Conservation (phyloP, 2,329 filamentous ascomycete species). For the Colletotrichum cuscutae region DNA sequence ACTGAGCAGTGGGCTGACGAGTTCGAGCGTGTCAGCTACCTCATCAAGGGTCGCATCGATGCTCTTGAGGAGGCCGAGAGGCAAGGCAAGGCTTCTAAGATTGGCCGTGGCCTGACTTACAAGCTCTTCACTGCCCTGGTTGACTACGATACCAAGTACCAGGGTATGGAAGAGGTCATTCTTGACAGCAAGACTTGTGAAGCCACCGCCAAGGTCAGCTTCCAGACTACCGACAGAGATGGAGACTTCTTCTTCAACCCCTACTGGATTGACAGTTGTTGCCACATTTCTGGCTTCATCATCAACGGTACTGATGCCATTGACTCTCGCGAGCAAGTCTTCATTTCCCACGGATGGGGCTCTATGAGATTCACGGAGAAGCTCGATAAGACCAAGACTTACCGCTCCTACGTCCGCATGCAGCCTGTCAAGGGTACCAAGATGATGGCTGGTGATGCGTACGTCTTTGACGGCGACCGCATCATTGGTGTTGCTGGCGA, state of each 20-base stretch:
- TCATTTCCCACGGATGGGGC: constrained; percentile 70
- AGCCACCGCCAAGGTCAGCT: constrained; percentile 53
- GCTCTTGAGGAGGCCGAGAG: constrained; percentile 69
- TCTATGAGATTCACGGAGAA: constrained; percentile 61
- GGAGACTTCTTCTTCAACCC: constrained; percentile 67
- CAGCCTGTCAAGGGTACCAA: constrained; percentile 61
- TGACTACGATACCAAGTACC: constrained; percentile 64
- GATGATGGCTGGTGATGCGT: constrained; percentile 64
- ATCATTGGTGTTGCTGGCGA: constrained; percentile 62
- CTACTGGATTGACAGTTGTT: constrained; percentile 68
- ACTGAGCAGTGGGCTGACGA: constrained; percentile 70
- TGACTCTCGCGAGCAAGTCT: constrained; percentile 64
- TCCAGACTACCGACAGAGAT: constrained; percentile 58
- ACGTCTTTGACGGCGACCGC: constrained; percentile 62
- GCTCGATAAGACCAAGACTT: constrained; percentile 56
- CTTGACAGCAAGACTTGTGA: constrained; percentile 58
- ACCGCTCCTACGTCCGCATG: constrained; percentile 69
- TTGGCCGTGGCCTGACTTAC: constrained; percentile 81
- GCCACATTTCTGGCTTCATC: constrained; percentile 70
- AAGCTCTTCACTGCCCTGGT: constrained; percentile 71
- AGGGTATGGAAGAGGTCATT: constrained; percentile 69
- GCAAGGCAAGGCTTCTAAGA: constrained; percentile 75
- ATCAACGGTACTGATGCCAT: constrained; percentile 68
- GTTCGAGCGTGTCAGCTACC: constrained; percentile 74
- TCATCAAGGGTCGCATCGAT: constrained; percentile 73